Base-by-base conservation (phyloP, 225 moss, liverwort and hornwort species). In the Pseudoscleropodium purum region DNA sequence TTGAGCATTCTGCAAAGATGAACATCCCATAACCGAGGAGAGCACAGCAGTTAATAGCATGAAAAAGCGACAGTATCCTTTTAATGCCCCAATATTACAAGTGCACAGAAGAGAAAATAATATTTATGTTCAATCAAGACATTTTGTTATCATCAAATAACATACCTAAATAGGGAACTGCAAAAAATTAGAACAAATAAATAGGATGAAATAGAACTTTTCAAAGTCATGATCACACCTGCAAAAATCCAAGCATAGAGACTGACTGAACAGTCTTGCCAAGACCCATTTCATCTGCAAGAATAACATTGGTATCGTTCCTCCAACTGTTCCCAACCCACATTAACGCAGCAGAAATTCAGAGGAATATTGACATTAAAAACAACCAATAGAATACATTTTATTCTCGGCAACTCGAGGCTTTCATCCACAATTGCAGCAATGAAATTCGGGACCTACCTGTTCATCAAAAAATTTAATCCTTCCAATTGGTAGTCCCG, bases 271-370 rank as follows among this genome's bases (percentile, higher is more conserved):
- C 99, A 68, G 99, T 99, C 92, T 99, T 99, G 79, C 99, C 99
- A 64, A 99, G 94, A 83, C 99, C 99, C 99, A 99, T 99, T 93
- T 99, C 99, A 91, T 99, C 99, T 87, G 99, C 99, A 92, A 99
- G 97, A 81, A 99, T 99, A 81, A 99, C 99, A 89, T 99, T 99
- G 41, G 99, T 99, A 82, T 99, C 97, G 95, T 99, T 99, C 92
- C 99, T 97, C 99, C 99, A 99, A 92, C 99, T 99, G 87, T 87
- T 80, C 75, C 79, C 91, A 86, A 83, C 81, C 87, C 91, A 88
- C 64, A 80, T 66, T 43, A 84, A 41, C 87, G 79, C 74, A 91
- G 51, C 82, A 88, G 56, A 68, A 60, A 60, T 24, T 93, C 59
- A 91, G 90, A 36, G 54, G 26, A 85, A 86, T 79, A 60, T 43